Conservation (phyloP, 75 land plant genomes). For the Larix kaempferi region DNA sequence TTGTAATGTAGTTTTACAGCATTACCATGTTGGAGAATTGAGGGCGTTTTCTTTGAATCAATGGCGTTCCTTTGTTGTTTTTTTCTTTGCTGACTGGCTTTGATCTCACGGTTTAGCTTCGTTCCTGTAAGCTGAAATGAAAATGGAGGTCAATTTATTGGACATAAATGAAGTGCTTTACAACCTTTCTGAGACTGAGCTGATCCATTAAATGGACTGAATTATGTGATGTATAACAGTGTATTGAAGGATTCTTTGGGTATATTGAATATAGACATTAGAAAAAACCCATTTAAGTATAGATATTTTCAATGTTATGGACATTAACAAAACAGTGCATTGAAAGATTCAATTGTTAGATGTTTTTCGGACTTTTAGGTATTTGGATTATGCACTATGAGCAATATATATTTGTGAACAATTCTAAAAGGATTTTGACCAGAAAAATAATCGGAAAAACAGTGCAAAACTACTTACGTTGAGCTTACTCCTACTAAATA, state of each 20-base stretch:
- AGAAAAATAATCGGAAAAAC: no score
- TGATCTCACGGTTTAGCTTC: background rate
- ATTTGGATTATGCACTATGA: no score
- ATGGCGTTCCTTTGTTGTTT: background rate
- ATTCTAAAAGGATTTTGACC: no score
- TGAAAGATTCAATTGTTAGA: no score
- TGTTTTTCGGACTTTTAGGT: no score
- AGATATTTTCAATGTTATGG: no score
- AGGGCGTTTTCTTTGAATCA: background rate
- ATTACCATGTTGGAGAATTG: background rate
- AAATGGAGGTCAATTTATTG: background rate
- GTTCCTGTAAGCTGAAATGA: conserved; percentile 3
- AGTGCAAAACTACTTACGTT: no score
- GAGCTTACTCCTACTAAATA: no score
- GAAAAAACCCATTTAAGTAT: background rate
- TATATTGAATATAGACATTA: background rate
- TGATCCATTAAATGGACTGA: background rate
- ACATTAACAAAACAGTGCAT: no score
- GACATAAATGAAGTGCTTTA: background rate
- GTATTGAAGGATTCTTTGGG: background rate
- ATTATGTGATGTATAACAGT: background rate
- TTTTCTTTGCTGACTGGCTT: background rate
- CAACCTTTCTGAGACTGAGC: background rate
- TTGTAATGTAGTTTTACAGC: background rate
- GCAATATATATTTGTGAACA: no score